Evolutionary conservation across 1,284 basidiomycete genomes (phyloP).

Genomic region (Malassezia cuniculi): DNA sequence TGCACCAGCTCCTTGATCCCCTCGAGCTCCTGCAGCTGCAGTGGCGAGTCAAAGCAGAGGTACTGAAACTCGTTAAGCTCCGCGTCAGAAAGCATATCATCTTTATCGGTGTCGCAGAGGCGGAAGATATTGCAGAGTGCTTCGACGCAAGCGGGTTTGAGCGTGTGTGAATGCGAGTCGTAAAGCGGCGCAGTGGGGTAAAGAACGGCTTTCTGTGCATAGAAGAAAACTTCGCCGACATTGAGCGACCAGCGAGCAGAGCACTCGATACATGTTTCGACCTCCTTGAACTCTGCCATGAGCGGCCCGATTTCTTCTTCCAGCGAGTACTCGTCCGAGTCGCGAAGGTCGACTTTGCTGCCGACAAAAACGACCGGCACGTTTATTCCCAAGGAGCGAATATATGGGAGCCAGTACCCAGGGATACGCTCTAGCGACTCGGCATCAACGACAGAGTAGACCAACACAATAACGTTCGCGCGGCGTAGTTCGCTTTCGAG

Average conservation of each 20-base stretch:
- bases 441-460: conserved; percentile 84
- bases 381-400: conserved; percentile 77
- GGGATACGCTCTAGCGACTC: conserved; percentile 92
- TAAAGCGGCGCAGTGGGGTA: conserved; percentile 94
- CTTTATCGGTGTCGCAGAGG: conserved; percentile 86
- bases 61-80: conserved; percentile 95
- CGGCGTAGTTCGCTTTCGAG: conserved; percentile 88
- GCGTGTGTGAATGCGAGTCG: conserved; percentile 74
- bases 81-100: conserved; percentile 72
- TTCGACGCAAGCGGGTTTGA: conserved; percentile 75
- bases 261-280: conserved; percentile 95
- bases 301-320: conserved; percentile 54
- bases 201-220: conserved; percentile 93
- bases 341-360: conserved; percentile 92
- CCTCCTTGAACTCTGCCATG: conserved; percentile 48
- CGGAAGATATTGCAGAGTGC: conserved; percentile 89
- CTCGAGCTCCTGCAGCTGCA: conserved; percentile 83
- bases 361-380: conserved; percentile 93
- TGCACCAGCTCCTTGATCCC: conserved; percentile 45
- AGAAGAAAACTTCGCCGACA: conserved; percentile 97
- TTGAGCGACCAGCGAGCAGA: conserved; percentile 67
- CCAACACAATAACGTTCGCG: conserved; percentile 93
- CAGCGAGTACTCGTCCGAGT: conserved; percentile 79
- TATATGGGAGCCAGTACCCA: conserved; percentile 96
- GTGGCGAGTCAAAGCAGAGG: conserved; percentile 84